Evolutionary conservation across 2,329 filamentous ascomycete genomes (phyloP).

Genomic region (Sporothrix brunneoviolacea): DNA sequence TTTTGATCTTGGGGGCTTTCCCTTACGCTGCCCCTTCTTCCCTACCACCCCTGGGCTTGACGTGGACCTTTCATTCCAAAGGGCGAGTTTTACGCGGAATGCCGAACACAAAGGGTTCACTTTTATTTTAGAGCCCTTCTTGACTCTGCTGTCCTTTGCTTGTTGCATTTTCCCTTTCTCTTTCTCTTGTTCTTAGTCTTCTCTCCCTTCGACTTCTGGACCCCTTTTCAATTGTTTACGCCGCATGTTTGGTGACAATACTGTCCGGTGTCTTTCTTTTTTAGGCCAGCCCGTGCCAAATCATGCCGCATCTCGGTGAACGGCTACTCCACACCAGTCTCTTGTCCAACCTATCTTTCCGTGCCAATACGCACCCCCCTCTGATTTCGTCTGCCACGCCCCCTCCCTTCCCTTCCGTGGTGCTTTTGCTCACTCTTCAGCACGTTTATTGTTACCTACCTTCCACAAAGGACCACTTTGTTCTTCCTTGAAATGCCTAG

Average conservation of each 20-base stretch:
- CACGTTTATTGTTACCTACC: neutral
- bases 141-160: too few relatives aligned
- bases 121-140: too few relatives aligned
- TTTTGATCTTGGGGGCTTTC: too few relatives aligned
- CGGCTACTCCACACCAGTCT: neutral
- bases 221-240: neutral
- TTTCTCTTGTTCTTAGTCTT: too few relatives aligned
- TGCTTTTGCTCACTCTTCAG: neutral
- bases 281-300: neutral
- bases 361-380: neutral
- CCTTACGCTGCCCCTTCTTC: too few relatives aligned
- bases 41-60: too few relatives aligned
- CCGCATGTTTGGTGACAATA: neutral
- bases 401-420: neutral
- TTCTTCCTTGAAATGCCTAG: neutral
- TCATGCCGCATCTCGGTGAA: constrained; percentile 6
- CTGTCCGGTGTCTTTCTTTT: neutral
- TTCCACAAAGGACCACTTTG: neutral
- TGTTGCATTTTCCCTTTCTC: too few relatives aligned
- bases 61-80: too few relatives aligned
- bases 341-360: neutral
- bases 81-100: too few relatives aligned
- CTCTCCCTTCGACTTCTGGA: neutral
- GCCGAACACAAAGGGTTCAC: too few relatives aligned
- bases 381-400: neutral